Base-by-base conservation (phyloP, 2,329 filamentous ascomycete species). In the Fusarium keratoplasticum region DNA sequence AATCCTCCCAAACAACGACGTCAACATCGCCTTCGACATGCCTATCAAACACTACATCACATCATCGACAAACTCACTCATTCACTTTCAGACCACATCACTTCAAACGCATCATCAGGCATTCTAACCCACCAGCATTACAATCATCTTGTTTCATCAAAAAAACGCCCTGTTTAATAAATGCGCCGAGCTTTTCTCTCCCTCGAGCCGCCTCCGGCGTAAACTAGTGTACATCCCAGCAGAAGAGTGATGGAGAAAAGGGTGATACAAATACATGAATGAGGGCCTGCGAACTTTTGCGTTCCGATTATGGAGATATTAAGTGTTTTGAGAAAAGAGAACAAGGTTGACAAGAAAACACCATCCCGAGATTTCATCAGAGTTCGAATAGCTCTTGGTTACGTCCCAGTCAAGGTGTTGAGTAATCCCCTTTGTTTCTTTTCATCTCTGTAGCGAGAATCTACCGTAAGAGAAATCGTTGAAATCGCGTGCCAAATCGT, bases 401-500 rank as follows among this genome's bases (percentile, higher is more conserved):
- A 79, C 69, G 71, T 80, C 75, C 75, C 74, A 77, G 76, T 74
- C 55, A 70, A 76, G 73, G 74, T 78, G 71, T 69, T 77, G 74
- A 66, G 64, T 66, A 77, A 72, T 61, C 73, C 66, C 69, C 69
- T 66, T 75, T 73, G 65, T 74, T 74, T 67, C 72, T 73, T 78
- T 77, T 73, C 69, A 75, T 78, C 79, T 75, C 74, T 77, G 75
- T 72, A 80, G 80, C 77, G 72, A 80, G 72, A 78, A 79, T 81
- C 76, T 81, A 80, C 80, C 78, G 75, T 83, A 83, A 81, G 77
- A 81, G 76, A 83, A 82, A 78, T 82, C 78, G 79, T 83, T 78
- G 74, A 80, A 83, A 80, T 82, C 80, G 81, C 80, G 77, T 82
- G 79, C 80, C 82, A 83, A 81, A 82, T 83, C 80, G 77, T 83